Conservation (phyloP, 2,329 filamentous ascomycete genomes). For the Diaporthe eres region DNA sequence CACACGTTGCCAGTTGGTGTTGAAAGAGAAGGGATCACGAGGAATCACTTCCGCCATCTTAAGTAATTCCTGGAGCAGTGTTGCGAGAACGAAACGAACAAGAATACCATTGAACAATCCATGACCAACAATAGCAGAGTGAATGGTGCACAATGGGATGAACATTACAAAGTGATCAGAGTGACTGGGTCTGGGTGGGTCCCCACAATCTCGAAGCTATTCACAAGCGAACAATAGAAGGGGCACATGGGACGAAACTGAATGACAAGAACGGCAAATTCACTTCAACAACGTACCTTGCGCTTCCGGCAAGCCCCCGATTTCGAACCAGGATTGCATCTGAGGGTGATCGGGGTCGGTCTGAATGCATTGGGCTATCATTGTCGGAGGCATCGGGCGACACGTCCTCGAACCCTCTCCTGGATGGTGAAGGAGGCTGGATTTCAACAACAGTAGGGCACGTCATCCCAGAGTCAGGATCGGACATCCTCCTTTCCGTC, state of each 20-base stretch:
- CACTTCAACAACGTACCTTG: constrained; percentile 40
- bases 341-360: constrained; percentile 38
- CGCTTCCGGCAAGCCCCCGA: constrained; percentile 24
- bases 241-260: constrained; percentile 17
- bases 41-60: constrained; percentile 4
- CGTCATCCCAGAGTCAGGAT: constrained; percentile 40
- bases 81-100: background rate
- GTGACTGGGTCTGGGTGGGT: constrained; percentile 2
- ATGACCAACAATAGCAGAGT: background rate
- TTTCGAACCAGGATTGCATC: constrained; percentile 38
- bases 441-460: constrained; percentile 44
- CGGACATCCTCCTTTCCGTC: constrained; percentile 54
- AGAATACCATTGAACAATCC: constrained; percentile 1
- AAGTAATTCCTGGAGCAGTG: constrained; percentile 1
- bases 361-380: constrained; percentile 39
- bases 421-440: constrained; percentile 45
- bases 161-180: background rate
- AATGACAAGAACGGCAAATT: background rate
- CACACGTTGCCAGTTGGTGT: background rate
- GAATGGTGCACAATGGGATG: constrained; percentile 24
- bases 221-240: constrained; percentile 9
- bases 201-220: constrained; percentile 17
- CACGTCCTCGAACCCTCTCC: constrained; percentile 39
- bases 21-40: background rate
- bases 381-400: constrained; percentile 34